A percentile compares a stretch with the other conserved stretches of the same genome.
Evolutionary conservation across 305 asterid genomes (phyloP).

Genomic region (Fraxinus velutina): DNA sequence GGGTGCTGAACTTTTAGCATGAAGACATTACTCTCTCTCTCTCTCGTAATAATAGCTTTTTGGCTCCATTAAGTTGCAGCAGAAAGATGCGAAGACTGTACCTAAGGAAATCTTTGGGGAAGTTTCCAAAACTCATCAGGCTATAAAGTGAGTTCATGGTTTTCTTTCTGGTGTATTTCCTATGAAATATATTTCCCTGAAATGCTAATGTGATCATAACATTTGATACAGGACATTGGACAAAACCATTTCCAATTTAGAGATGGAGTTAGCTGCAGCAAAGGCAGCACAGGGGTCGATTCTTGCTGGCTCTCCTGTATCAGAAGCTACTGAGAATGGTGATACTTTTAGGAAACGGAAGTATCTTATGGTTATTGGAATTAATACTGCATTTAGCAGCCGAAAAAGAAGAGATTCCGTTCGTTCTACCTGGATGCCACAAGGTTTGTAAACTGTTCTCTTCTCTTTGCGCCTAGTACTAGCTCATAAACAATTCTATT

Average conservation of each 20-base stretch:
- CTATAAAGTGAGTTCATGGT: constrained; percentile 49
- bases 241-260: constrained; percentile 69
- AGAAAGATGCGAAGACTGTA: constrained; percentile 46
- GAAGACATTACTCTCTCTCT: constrained; percentile 1
- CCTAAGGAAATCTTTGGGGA: constrained; percentile 53
- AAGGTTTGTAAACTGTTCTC: constrained; percentile 42
- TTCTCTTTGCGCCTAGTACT: background rate
- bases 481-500: background rate
- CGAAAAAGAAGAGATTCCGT: constrained; percentile 82
- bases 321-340: constrained; percentile 39
- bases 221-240: constrained; percentile 53
- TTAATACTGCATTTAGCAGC: constrained; percentile 91
- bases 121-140: constrained; percentile 47
- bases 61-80: constrained; percentile 30
- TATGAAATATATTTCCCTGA: background rate
- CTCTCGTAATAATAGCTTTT: background rate
- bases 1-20: background rate
- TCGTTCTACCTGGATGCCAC: constrained; percentile 94
- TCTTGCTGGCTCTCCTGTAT: constrained; percentile 60
- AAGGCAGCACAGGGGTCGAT: constrained; percentile 73
- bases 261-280: constrained; percentile 82
- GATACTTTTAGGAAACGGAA: constrained; percentile 45
- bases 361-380: constrained; percentile 70
- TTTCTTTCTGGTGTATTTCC: background rate
- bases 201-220: background rate